Base-by-base conservation (phyloP, 352 stramenopile species). In the Pythium dissimile region DNA sequence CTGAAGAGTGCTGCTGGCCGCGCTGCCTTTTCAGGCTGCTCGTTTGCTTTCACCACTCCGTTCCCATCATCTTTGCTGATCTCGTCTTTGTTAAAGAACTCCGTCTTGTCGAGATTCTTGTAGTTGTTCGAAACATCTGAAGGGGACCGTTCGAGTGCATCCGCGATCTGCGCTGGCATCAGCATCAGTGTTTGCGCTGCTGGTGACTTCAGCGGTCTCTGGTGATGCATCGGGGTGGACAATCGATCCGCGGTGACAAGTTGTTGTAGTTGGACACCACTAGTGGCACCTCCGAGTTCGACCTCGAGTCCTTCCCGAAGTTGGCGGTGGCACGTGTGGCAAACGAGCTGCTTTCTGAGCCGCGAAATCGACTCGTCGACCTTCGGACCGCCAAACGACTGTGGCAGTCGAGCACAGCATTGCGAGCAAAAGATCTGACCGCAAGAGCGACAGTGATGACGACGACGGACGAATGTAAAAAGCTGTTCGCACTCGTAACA, bases 391-490 rank as follows among this genome's bases (percentile, higher is more conserved):
- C 80, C 82, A 57, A 92, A 92, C 1, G 84, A 92, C 57, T 91
- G 79, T 12, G 84, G 80, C 7, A 95, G 63, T 11, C 84, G 72
- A 6, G 83, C 77, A 59, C 81, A 92, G 45, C 85, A 95, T 41
- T 92, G 81, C 3, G 80, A 72, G 41, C 85, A 95, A 49, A 95
- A 95, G 52, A 95, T 88, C 58, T 95, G 85, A 4, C 85, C 85
- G 43, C 85, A 95, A 13, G 82, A 92, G 4, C 85, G 84, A 51
- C 85, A 95, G 43, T 95, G 85, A 48, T 95, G 85, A 31, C 77
- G 71, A 13, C 85, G 68, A 35, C 84, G 64, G 47, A 92, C 84
- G 42, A 95, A 94, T 18, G 78, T 92, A 47, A 95, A 95, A 32
- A 90, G 67, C 43, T 82, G 71, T 43, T 92, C 84, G 59, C 85